These are phyloP conservation scores for Aegilops speltoides DNA, from an alignment of 176 grass and related monocot species.

Conservation along the genomic window DNA sequence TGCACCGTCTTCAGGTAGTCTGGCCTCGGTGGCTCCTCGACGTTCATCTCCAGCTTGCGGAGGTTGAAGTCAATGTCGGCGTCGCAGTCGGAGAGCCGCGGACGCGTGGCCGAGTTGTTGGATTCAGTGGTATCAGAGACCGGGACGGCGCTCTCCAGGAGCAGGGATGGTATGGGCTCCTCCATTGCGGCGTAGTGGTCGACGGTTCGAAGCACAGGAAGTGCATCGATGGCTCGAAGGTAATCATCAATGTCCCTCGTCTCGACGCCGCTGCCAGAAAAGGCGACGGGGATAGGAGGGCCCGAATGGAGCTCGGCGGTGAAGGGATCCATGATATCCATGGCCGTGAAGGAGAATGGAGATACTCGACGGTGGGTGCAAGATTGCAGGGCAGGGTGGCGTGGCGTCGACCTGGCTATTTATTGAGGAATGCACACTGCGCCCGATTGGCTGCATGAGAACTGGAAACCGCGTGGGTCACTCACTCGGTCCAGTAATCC, in stretches of 20 bases:
- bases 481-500: neutral
- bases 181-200: neutral
- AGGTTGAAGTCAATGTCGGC: constrained; percentile 21
- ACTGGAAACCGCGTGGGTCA: neutral
- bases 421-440: neutral
- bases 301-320: neutral
- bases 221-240: neutral
- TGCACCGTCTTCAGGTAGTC: constrained; percentile 24
- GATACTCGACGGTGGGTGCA: neutral
- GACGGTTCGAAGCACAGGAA: neutral
- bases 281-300: neutral
- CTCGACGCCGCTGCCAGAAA: neutral
- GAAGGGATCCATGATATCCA: neutral
- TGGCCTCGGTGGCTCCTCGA: neutral
- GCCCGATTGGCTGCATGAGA: neutral
- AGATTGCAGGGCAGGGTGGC: neutral
- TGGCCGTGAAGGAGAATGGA: neutral
- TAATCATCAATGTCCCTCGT: neutral
- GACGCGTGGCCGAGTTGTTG: neutral
- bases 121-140: neutral
- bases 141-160: neutral
- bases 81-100: neutral
- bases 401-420: neutral
- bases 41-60: neutral
- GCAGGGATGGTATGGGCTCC: neutral